Evolutionary conservation across 495 filamentous ascomycete genomes (phyloP), one percentile per base, ranked within the genome.

Genomic region (Tuber magnatum): DNA sequence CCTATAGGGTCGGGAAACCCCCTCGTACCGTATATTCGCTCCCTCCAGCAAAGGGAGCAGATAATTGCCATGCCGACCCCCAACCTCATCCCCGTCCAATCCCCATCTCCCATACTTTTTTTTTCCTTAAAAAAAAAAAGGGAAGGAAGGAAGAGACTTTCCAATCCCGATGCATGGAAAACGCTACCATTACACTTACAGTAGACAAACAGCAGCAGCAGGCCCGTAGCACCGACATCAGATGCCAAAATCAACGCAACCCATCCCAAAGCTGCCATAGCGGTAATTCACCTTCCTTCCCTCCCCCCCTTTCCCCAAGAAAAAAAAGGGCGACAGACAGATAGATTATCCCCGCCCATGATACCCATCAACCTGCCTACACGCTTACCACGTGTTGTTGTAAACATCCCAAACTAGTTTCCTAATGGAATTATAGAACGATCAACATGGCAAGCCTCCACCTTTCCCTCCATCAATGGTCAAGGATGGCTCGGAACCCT

Each of bases 361-460:
- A n/a, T n/a, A 65, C 56, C n/a, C 24, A 32, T 56, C 48, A 3
- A 65, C n/a, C 6, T 32, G 4, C 56, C 28, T 6, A n/a, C n/a
- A 7, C 6, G 12, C n/a, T 8, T 12, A 65, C 56, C 28, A 14
- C 5, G 10, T 8, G 28, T 18, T 16, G 16, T 14, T 35, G 12
- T 35, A 35, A 65, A 35, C 28, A 65, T 32, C n/a, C n/a, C 28
- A 18, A 65, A 65, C 28, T 3, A 32, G 56, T 65, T 65, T 65
- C 56, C 56, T 65, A 65, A 65, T 65, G 28, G 28, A 65, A 65
- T 65, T 65, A 65, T 65, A 65, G 28, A 65, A 65, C 28, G 16
- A 35, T 35, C 22, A 16, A 32, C 51, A 32, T 32, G n/a, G 51
- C 4, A 32, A 32, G 28, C 12, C 0, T 28, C 56, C 56, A 35